Conservation (phyloP, 495 filamentous ascomycete genomes). For the Cercophora samala region DNA sequence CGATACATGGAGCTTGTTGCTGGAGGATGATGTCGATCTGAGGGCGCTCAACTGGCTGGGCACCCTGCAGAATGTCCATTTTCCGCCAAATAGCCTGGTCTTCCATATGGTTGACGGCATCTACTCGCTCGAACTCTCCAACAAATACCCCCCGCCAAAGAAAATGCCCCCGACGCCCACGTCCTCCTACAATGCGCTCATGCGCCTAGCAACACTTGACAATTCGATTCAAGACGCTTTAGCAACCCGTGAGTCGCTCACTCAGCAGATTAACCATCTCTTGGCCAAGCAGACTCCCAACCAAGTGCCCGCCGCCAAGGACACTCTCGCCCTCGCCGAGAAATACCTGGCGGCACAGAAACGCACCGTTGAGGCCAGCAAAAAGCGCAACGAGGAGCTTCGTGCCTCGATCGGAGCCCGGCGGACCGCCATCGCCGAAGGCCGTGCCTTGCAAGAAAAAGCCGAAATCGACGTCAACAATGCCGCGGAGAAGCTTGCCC, state of each 20-base stretch:
- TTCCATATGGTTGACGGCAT: conserved; percentile 88
- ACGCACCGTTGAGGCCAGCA: conserved; percentile 58
- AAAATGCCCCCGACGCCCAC: conserved; percentile 49
- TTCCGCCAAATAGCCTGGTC: conserved; percentile 79
- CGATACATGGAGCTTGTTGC: conserved; percentile 58
- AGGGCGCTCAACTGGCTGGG: conserved; percentile 77
- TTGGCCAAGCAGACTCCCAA: conserved; percentile 51
- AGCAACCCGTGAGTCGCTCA: conserved; percentile 67
- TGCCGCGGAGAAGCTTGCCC: conserved; percentile 57
- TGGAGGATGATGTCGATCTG: conserved; percentile 70
- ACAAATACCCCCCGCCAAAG: conserved; percentile 45
- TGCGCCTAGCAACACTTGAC: conserved; percentile 84
- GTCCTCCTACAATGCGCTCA: conserved; percentile 86
- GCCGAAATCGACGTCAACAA: conserved; percentile 52
- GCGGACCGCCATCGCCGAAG: conserved; percentile 61
- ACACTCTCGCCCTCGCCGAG: conserved; percentile 56
- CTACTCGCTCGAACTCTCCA: conserved; percentile 62
- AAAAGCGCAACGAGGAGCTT: conserved; percentile 59
- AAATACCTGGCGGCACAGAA: conserved; percentile 61
- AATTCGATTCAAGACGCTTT: conserved; percentile 91
- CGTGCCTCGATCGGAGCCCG: conserved; percentile 62
- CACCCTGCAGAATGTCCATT: conserved; percentile 70
- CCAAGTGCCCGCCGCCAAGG: conserved; percentile 59
- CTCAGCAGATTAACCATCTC: conserved; percentile 72
- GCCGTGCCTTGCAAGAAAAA: conserved; percentile 55